Evolutionary conservation across 2,329 filamentous ascomycete genomes (phyloP), one percentile per base, ranked within the genome.

Genomic region (Penicillium capsulatum): DNA sequence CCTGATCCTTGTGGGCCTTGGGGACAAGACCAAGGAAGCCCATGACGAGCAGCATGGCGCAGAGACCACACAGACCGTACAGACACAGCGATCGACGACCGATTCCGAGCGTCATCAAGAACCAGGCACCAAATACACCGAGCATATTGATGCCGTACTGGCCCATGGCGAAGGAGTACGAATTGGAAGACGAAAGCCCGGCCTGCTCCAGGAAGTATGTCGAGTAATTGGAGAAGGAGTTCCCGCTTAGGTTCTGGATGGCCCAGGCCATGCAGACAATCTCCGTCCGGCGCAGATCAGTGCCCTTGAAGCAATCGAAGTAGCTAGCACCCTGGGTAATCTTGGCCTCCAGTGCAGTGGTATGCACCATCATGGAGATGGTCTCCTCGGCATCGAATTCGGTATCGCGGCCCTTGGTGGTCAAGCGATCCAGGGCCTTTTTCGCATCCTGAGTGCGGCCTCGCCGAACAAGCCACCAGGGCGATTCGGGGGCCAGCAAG

Each of bases 361-460:
- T 95, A 59, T 94, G 86, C 1, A 88, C 80, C 85, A 95, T 94
- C 86, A 94, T 94, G 54, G 86, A 82, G 34, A 94, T 74, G 0
- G 86, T 92, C 66, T 92, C 86, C 47, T 94, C 84, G 8, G 84
- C 78, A 55, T 94, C 79, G 53, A 92, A 90, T 44, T 83, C 76
- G 1, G 79, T 82, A 44, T 87, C 81, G 2, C 53, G 48, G 6
- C 62, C 55, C 10, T 61, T 34, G 52, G 66, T 66, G 3, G 76
- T 74, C 41, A 81, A 50, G 40, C 69, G 58, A 34, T 60, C 49
- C 17, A 69, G 51, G 4, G 66, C 45, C 34, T 61, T 63, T 51
- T 73, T 74, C 14, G 72, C 72, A 20, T 73, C 67, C n/a, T 69
- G 62, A 0, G 66, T 60, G 8, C 64, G 63, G 2, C 68, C 69